phyloP scores from a whole-genome alignment of 2,329 filamentous ascomycete species.

The Dactylellina cionopaga region DNA sequence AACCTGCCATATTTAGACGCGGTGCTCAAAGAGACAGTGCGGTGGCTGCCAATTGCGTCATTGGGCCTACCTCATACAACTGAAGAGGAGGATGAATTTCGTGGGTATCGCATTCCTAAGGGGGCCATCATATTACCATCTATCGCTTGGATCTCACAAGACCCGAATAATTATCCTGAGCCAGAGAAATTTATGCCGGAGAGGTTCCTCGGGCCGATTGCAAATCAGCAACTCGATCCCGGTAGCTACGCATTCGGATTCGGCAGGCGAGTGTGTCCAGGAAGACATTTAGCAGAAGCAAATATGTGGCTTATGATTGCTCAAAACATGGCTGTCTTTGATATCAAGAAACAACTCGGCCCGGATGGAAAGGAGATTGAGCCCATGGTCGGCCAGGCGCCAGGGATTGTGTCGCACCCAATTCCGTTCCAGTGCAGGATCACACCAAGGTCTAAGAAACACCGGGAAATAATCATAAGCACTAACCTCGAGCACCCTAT shows the following conservation, averaged over 20 bases:
- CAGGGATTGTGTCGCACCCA: background rate
- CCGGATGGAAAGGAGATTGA: conserved; percentile 39
- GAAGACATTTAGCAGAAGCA: conserved; percentile 67
- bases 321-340: conserved; percentile 65
- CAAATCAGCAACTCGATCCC: conserved; percentile 70
- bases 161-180: conserved; percentile 70
- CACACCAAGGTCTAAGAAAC: conserved; percentile 5
- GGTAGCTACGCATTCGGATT: conserved; percentile 69
- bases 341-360: conserved; percentile 55
- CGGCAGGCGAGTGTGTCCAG: conserved; percentile 69
- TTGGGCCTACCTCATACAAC: conserved; percentile 67
- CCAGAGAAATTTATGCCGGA: conserved; percentile 71
- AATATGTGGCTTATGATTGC: conserved; percentile 65
- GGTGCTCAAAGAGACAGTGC: conserved; percentile 68
- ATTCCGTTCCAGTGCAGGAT: background rate
- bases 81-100: conserved; percentile 66
- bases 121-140: conserved; percentile 67
- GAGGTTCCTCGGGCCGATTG: conserved; percentile 70
- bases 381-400: background rate
- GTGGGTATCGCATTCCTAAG: conserved; percentile 66
- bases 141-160: conserved; percentile 69
- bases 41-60: conserved; percentile 69
- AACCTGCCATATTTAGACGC: conserved; percentile 68
- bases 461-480: background rate
- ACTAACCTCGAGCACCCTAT: background rate